Evolutionary conservation across 2,329 filamentous ascomycete genomes (phyloP).

Genomic region (Arthroderma uncinatum): DNA sequence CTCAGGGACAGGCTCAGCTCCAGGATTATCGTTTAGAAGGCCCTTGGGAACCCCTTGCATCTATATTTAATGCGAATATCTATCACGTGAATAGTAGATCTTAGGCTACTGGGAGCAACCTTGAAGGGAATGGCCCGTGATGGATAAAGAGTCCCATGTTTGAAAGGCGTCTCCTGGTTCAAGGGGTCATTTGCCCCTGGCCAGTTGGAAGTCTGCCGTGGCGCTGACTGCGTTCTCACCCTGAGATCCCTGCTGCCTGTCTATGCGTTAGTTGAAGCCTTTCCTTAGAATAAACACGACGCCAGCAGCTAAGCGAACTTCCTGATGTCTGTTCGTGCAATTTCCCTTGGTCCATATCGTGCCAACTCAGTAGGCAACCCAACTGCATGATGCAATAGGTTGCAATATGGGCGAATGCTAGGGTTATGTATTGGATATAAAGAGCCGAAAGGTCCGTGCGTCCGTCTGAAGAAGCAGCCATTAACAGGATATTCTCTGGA

Average conservation of each 20-base stretch:
- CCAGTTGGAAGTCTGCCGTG: background rate
- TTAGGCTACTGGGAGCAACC: background rate
- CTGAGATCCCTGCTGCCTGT: background rate
- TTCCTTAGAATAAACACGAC: background rate
- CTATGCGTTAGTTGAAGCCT: background rate
- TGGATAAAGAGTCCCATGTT: background rate
- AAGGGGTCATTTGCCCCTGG: background rate
- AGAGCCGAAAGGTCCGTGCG: background rate
- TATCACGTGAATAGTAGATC: background rate
- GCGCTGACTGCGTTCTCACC: background rate
- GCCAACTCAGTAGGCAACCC: background rate
- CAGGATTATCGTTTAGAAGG: background rate
- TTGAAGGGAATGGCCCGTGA: background rate
- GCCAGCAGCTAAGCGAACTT: background rate
- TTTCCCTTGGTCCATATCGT: conserved; percentile 2
- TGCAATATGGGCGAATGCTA: conserved; percentile 1
- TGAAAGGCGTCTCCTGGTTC: background rate
- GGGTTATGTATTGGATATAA: background rate
- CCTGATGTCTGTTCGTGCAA: background rate
- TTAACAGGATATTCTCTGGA: background rate
- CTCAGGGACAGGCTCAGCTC: background rate
- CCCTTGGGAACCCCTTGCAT: background rate
- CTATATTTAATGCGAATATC: background rate
- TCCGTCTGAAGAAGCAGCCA: background rate
- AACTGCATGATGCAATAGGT: background rate